These are phyloP conservation scores for Peniophora sp. DNA, from an alignment of 1,284 basidiomycete species.

Conservation along the genomic window DNA sequence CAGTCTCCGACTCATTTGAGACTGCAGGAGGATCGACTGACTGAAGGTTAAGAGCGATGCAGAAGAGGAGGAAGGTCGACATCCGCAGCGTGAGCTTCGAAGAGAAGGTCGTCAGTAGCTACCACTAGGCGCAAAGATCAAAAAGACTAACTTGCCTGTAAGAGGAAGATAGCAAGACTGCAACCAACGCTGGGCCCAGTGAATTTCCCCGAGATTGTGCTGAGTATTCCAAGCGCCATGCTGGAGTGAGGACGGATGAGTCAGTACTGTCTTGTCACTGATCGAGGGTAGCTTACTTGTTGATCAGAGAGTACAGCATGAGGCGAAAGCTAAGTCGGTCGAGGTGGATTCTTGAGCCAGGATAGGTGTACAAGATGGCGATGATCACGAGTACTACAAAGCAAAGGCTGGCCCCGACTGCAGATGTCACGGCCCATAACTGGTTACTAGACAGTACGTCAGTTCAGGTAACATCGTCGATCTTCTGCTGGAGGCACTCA, in stretches of 20 bases:
- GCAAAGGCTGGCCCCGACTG: not conserved
- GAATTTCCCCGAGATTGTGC: not conserved
- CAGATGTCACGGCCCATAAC: not conserved
- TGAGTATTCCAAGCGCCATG: not conserved
- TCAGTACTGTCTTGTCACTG: not conserved
- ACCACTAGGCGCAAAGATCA: not conserved
- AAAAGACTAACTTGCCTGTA: not conserved
- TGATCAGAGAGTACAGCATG: not conserved
- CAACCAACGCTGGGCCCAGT: not conserved
- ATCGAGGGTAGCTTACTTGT: not conserved
- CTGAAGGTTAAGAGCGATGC: conserved; percentile 3
- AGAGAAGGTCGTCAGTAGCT: too few relatives aligned
- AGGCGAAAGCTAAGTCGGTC: conserved; percentile 3
- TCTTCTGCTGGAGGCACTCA: not conserved
- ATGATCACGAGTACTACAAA: not conserved
- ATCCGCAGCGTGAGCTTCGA: conserved; percentile 1
- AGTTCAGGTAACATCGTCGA: too few relatives aligned
- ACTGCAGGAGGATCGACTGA: not conserved
- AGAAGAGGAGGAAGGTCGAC: conserved; percentile 1
- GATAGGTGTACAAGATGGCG: not conserved
- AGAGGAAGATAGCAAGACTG: not conserved
- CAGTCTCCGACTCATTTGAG: too few relatives aligned
- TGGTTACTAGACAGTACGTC: not conserved
- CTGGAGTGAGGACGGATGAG: not conserved
- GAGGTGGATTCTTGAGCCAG: not conserved